phyloP scores from a whole-genome alignment of 1,139 yeast species.

The Geotrichum australiense region DNA sequence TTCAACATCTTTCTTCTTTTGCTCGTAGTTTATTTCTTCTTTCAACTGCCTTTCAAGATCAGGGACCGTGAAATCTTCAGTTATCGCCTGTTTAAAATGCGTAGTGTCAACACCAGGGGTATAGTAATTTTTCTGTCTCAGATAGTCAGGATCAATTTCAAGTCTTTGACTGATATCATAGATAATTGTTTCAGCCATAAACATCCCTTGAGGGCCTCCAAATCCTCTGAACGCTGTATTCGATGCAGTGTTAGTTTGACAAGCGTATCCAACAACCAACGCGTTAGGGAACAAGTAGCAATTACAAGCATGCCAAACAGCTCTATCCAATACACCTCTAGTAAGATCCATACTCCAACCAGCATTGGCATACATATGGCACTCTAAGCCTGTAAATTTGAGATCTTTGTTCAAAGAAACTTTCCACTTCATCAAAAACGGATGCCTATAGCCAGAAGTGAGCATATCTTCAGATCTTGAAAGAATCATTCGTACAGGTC shows the following conservation, averaged over 20 bases:
- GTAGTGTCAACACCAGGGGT: constrained; percentile 33
- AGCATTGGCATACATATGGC: constrained; percentile 39
- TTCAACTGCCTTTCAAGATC: constrained; percentile 34
- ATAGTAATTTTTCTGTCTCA: constrained; percentile 37
- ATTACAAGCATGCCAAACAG: constrained; percentile 40
- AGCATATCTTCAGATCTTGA: constrained; percentile 41
- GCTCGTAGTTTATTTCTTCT: constrained; percentile 33
- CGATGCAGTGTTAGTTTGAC: constrained; percentile 41
- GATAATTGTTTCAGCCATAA: constrained; percentile 38
- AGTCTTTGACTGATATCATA: constrained; percentile 37
- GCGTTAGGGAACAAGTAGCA: constrained; percentile 41
- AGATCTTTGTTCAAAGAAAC: constrained; percentile 38
- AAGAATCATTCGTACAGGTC: constrained; percentile 39
- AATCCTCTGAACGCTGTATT: constrained; percentile 45
- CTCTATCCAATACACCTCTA: constrained; percentile 42
- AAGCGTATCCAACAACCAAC: constrained; percentile 35
- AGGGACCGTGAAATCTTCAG: constrained; percentile 38
- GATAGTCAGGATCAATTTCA: constrained; percentile 35
- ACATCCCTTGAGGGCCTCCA: constrained; percentile 46
- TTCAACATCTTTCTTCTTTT: constrained; percentile 34
- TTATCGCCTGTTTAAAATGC: constrained; percentile 39
- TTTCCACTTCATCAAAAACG: constrained; percentile 39
- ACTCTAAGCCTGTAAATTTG: constrained; percentile 37
- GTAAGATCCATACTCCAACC: constrained; percentile 44
- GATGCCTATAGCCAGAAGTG: constrained; percentile 42